Evolutionary conservation across 139 green algal genomes (phyloP).

Genomic region (Chlorella sorokiniana): DNA sequence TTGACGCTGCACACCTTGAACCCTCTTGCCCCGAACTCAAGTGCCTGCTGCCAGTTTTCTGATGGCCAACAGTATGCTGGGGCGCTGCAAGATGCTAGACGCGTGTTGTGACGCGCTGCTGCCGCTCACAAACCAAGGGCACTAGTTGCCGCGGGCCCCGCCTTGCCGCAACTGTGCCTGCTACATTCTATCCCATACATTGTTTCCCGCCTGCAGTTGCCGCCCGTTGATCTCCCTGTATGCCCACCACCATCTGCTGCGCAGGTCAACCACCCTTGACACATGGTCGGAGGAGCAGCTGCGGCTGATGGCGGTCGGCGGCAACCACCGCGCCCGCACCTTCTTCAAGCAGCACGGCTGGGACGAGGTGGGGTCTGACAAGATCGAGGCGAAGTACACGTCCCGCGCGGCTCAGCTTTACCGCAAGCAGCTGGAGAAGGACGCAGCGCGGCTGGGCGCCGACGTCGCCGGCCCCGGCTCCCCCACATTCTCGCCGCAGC

Average conservation of each 20-base stretch:
- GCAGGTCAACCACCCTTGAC: constrained; percentile 91
- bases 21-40: background rate
- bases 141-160: too few relatives aligned
- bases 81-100: too few relatives aligned
- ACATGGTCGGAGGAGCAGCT: constrained; percentile 95
- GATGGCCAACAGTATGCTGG: too few relatives aligned
- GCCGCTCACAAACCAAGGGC: too few relatives aligned
- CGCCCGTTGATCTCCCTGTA: background rate
- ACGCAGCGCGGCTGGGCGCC: constrained; percentile 65
- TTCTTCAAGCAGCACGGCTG: constrained; percentile 99
- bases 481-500: constrained; percentile 6
- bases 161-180: too few relatives aligned
- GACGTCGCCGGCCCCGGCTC: background rate
- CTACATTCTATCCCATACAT: too few relatives aligned
- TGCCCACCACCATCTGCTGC: background rate
- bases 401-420: constrained; percentile 93
- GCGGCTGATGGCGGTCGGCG: constrained; percentile 86
- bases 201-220: too few relatives aligned
- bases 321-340: constrained; percentile 84
- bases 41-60: too few relatives aligned
- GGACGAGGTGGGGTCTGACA: constrained; percentile 75
- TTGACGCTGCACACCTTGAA: background rate
- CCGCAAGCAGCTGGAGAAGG: constrained; percentile 86
- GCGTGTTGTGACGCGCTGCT: too few relatives aligned
- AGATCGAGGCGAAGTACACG: constrained; percentile 97